Conservation (phyloP, 1,139 yeast genomes). For the Saccharomyces hybrid region DNA sequence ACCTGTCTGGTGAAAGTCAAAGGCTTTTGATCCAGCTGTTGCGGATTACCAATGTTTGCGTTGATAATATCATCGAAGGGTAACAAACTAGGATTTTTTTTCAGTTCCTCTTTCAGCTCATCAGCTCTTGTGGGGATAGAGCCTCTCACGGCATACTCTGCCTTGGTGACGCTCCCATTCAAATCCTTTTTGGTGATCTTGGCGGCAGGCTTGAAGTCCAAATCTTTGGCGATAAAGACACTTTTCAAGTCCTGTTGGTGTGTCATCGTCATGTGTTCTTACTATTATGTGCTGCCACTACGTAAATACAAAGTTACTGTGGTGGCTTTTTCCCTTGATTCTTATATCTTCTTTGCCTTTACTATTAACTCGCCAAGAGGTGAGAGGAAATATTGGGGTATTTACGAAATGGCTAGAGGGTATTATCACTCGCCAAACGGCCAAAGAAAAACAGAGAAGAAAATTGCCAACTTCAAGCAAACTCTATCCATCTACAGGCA, state of each 20-base stretch:
- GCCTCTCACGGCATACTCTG: conserved; percentile 95
- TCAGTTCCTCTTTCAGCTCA: conserved; percentile 55
- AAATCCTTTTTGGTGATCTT: conserved; percentile 43
- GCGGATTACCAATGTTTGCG: too few relatives aligned
- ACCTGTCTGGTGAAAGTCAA: too few relatives aligned
- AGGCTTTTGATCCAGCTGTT: too few relatives aligned
- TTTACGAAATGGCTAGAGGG: neutral
- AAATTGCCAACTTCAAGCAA: neutral
- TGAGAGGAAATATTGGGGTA: conserved; percentile 15
- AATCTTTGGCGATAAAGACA: conserved; percentile 3
- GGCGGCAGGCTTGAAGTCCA: conserved; percentile 22
- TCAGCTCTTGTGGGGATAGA: conserved; percentile 85
- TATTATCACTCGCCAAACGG: neutral
- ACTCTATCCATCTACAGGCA: too few relatives aligned
- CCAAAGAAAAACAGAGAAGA: neutral
- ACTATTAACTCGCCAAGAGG: neutral
- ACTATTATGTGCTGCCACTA: neutral
- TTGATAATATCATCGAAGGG: too few relatives aligned
- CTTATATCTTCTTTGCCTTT: conserved; percentile 4
- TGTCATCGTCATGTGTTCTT: neutral
- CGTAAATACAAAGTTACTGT: neutral
- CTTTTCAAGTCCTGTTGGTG: neutral
- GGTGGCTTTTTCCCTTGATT: neutral
- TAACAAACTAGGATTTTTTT: conserved; percentile 42
- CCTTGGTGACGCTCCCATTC: conserved; percentile 68